A percentile compares a stretch with the other conserved stretches of the same genome.
These are phyloP conservation scores for Botryotinia narcissicola DNA, from an alignment of 2,329 filamentous ascomycete species.

Conservation along the genomic window DNA sequence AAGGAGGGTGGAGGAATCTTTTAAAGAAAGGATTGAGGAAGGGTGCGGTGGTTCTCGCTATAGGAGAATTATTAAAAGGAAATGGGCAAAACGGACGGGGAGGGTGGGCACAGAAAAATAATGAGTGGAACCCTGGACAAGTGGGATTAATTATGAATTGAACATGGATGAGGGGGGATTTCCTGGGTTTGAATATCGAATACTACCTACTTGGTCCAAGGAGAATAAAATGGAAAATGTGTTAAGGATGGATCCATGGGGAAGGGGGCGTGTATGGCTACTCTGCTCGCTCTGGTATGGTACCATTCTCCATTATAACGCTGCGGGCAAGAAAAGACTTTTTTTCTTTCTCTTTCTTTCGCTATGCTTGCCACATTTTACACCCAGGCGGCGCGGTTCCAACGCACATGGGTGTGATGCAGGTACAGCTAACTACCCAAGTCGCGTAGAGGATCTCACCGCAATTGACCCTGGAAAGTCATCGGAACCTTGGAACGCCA, in stretches of 20 bases:
- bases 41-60: background rate
- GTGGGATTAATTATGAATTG: slow-evolving; percentile 2
- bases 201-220: background rate
- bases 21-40: slow-evolving; percentile 7
- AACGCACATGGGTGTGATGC: slow-evolving; percentile 17
- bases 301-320: background rate
- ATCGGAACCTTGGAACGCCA: background rate
- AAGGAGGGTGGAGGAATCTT: slow-evolving; percentile 10
- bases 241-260: background rate
- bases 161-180: background rate
- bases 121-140: slow-evolving; percentile 8
- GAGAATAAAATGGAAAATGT: background rate
- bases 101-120: background rate
- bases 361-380: background rate
- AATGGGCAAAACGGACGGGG: slow-evolving; percentile 11
- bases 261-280: background rate
- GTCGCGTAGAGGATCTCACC: slow-evolving; percentile 10
- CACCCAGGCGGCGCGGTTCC: background rate
- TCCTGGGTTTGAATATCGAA: background rate
- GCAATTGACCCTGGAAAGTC: background rate
- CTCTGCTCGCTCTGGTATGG: background rate
- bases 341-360: background rate
- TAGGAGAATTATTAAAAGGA: slow-evolving; percentile 3
- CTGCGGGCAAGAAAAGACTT: background rate
- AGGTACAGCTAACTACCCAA: slow-evolving; percentile 4